These are phyloP conservation scores for Gynochthodes officinalis DNA, from an alignment of 257 asterid species.

Conservation along the genomic window DNA sequence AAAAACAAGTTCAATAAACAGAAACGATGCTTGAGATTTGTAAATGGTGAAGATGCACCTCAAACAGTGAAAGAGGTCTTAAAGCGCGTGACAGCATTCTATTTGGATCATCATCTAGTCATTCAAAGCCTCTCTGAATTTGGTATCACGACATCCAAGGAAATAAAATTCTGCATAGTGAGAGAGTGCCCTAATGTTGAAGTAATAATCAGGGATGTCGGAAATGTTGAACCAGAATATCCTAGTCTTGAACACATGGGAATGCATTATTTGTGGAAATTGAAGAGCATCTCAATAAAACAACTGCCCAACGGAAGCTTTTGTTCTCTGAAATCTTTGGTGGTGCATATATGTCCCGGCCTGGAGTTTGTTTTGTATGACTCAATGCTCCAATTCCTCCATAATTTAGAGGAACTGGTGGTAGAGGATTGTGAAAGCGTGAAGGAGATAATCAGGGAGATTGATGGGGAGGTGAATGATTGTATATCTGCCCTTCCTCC, in stretches of 20 bases:
- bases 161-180: slow-evolving; percentile 14
- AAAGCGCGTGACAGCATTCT: slow-evolving; percentile 20
- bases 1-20: slow-evolving; percentile 19
- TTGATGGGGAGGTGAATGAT: not conserved
- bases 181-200: slow-evolving; percentile 31
- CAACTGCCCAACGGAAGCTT: slow-evolving; percentile 13
- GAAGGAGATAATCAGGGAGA: slow-evolving; percentile 7
- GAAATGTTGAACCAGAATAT: not conserved
- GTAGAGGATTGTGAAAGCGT: slow-evolving; percentile 22
- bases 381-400: slow-evolving; percentile 14
- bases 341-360: slow-evolving; percentile 6
- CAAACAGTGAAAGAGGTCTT: slow-evolving; percentile 8
- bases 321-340: slow-evolving; percentile 17
- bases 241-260: slow-evolving; percentile 25
- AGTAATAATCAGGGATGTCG: not conserved
- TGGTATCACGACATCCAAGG: not conserved
- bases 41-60: slow-evolving; percentile 16
- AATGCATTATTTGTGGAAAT: slow-evolving; percentile 11
- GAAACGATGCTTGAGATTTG: slow-evolving; percentile 23
- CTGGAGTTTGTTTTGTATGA: slow-evolving; percentile 16
- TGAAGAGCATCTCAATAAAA: not conserved
- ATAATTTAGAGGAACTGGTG: slow-evolving; percentile 19
- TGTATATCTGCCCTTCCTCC: not conserved
- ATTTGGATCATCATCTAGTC: slow-evolving; percentile 30
- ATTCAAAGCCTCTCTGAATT: slow-evolving; percentile 19